A percentile compares a stretch with the other conserved stretches of the same genome.
phyloP scores from a whole-genome alignment of 2,329 filamentous ascomycete genomes.

The Penicillium sp. region DNA sequence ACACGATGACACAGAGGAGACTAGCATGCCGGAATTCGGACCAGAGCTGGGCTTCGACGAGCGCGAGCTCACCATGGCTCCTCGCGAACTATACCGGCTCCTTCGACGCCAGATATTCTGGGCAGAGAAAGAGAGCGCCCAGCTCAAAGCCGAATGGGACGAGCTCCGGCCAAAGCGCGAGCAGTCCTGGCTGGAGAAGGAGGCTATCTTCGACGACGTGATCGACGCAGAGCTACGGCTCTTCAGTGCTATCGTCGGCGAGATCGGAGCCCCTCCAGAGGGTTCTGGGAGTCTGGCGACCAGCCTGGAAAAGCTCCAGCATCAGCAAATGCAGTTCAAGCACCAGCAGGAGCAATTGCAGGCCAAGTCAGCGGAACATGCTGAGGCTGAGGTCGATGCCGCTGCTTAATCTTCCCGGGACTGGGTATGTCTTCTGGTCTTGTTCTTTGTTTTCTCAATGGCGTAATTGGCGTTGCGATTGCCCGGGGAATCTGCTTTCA shows the following conservation, averaged over 20 bases:
- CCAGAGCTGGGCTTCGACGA: conserved; percentile 46
- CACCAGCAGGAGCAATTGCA: conserved; percentile 23
- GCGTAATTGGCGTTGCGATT: conserved; percentile 8
- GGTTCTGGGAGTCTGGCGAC: conserved; percentile 16
- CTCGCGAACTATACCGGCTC: conserved; percentile 47
- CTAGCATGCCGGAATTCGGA: conserved; percentile 40
- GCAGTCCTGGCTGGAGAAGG: conserved; percentile 45
- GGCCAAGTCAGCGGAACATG: conserved; percentile 12
- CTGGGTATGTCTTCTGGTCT: not conserved
- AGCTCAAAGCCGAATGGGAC: conserved; percentile 44
- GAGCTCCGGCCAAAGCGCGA: conserved; percentile 40
- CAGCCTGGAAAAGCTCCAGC: conserved; percentile 26
- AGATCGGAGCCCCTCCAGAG: conserved; percentile 8
- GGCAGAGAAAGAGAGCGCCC: conserved; percentile 46
- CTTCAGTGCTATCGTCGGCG: conserved; percentile 32
- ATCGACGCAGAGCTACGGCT: conserved; percentile 44
- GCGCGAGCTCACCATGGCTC: conserved; percentile 45
- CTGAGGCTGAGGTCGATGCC: conserved; percentile 12
- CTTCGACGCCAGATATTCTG: conserved; percentile 51
- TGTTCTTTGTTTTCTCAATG: conserved; percentile 5
- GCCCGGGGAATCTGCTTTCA: conserved; percentile 4
- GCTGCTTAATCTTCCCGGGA: not conserved
- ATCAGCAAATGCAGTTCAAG: conserved; percentile 24
- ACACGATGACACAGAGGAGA: conserved; percentile 34
- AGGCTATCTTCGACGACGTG: conserved; percentile 46